Evolutionary conservation across 441 rosid genomes (phyloP), one percentile per base, ranked within the genome.

Genomic region (Adansonia grandidieri): DNA sequence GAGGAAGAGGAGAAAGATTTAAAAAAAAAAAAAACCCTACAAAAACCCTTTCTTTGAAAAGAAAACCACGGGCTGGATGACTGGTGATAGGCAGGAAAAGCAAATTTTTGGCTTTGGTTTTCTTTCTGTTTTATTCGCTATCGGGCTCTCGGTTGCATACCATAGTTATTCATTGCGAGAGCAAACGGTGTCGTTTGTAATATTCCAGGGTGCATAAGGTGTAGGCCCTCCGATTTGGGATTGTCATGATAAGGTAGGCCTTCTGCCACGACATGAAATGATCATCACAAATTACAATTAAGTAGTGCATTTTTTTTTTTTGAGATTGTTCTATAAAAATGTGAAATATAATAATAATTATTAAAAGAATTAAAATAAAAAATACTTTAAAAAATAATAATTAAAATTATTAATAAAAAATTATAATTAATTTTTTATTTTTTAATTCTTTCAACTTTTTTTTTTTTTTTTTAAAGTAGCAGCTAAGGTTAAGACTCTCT

Each of bases 61-160:
- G 69, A 74, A 62, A 75, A 67, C n/a, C 60, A 65, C 64, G 11
- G 17, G 15, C 2, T 63, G 50, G 42, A 13, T 45, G 58, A 61
- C 14, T 22, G 10, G 57, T 53, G 66, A 56, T 37, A 20, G 77
- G 37, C 22, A 28, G 9, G 60, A 62, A 15, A 75, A 32, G 20
- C 2, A 75, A 70, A 63, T 22, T 40, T 64, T 75, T 17, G 61
- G 19, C 6, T 63, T 50, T 63, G 13, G 17, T 28, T 58, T 24
- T 48, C 17, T 48, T 6, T 47, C 8, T 20, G 32, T 48, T 69
- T 69, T 24, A 0, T 9, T 9, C 5, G 32, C 14, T 2, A 1
- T 47, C 2, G 11, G 19, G 45, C 53, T 24, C 20, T 73, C 2
- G 66, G 66, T 61, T 73, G 53, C 37, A 40, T 56, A 10, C 9